Conservation (phyloP, 345 rosid genomes). For the Triadica sebifera region DNA sequence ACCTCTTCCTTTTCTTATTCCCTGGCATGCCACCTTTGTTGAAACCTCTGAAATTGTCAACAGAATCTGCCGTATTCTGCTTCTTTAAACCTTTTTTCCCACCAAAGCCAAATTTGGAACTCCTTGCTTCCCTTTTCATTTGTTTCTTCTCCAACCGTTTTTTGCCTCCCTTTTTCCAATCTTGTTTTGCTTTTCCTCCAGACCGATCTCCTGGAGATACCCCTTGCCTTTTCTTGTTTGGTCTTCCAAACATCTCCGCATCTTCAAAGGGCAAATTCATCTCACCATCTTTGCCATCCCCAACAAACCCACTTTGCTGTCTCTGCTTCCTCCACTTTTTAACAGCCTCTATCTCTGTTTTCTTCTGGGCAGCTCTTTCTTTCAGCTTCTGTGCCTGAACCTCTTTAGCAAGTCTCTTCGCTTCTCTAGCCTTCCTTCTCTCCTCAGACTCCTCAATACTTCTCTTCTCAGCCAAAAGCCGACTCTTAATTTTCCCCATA, state of each 20-base stretch:
- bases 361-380: slow-evolving; percentile 69
- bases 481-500: slow-evolving; percentile 78
- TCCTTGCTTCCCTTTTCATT: slow-evolving; percentile 38
- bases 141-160: slow-evolving; percentile 21
- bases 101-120: slow-evolving; percentile 67
- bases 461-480: slow-evolving; percentile 64
- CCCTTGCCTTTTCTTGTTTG: slow-evolving; percentile 62
- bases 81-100: slow-evolving; percentile 59
- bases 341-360: slow-evolving; percentile 66
- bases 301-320: slow-evolving; percentile 72
- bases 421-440: slow-evolving; percentile 82
- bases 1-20: slow-evolving; percentile 61
- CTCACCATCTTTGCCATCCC: slow-evolving; percentile 47
- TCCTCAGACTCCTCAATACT: slow-evolving; percentile 78
- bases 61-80: slow-evolving; percentile 61
- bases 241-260: slow-evolving; percentile 54
- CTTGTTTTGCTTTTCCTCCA: slow-evolving; percentile 54
- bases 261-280: slow-evolving; percentile 61
- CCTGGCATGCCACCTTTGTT: slow-evolving; percentile 37
- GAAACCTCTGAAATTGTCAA: slow-evolving; percentile 36
- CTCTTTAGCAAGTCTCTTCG: slow-evolving; percentile 71
- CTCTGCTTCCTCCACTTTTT: slow-evolving; percentile 90
- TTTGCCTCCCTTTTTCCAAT: slow-evolving; percentile 30
- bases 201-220: slow-evolving; percentile 62
- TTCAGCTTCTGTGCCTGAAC: slow-evolving; percentile 80